phyloP scores from a whole-genome alignment of 2,329 filamentous ascomycete species.

The Penicillium frequentans region DNA sequence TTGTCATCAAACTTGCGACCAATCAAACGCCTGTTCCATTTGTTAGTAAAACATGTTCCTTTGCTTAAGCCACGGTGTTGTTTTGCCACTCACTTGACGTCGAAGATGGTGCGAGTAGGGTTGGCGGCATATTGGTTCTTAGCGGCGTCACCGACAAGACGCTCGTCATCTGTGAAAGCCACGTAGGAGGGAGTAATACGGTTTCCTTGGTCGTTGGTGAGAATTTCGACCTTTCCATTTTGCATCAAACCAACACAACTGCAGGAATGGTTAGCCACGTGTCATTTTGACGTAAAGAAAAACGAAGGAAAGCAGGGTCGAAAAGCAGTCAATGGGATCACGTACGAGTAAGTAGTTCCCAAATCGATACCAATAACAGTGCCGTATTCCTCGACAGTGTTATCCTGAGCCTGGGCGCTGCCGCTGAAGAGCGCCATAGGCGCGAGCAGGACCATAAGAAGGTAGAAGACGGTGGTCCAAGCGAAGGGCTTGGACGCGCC shows the following conservation, averaged over 20 bases:
- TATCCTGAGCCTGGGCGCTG: constrained; percentile 66
- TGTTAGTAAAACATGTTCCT: constrained; percentile 30
- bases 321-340: neutral
- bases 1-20: constrained; percentile 80
- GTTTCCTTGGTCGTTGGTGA: constrained; percentile 96
- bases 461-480: constrained; percentile 89
- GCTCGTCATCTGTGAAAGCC: constrained; percentile 94
- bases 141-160: constrained; percentile 93
- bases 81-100: constrained; percentile 72
- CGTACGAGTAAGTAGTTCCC: constrained; percentile 73
- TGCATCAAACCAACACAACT: constrained; percentile 95
- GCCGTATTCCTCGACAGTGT: constrained; percentile 72
- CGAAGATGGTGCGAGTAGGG: constrained; percentile 73
- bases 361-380: constrained; percentile 95
- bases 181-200: constrained; percentile 95
- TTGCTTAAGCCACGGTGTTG: too few relatives aligned
- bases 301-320: neutral
- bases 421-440: constrained; percentile 81
- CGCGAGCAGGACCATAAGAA: constrained; percentile 80
- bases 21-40: constrained; percentile 68
- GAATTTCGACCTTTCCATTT: constrained; percentile 90
- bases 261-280: constrained; percentile 44
- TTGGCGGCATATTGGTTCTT: constrained; percentile 91
- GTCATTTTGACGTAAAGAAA: neutral
- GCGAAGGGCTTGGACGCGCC: constrained; percentile 68